Evolutionary conservation across 768 basidiomycete species (phyloP), one percentile per base, ranked within the genome.

Genomic region (Termitomyces sp.): DNA sequence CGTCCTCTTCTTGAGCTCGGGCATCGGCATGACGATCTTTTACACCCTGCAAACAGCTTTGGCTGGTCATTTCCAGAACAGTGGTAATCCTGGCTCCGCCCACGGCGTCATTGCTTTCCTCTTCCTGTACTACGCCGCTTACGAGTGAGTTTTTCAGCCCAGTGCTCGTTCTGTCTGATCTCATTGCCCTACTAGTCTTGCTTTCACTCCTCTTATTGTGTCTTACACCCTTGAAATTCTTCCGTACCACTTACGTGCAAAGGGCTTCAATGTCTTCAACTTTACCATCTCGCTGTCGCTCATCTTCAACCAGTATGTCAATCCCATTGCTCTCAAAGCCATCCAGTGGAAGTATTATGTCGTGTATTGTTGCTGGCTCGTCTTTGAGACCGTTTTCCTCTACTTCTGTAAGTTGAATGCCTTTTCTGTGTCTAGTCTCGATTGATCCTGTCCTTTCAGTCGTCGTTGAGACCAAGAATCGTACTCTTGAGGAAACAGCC

Each of bases 151-250:
- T 16, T 32, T n/a, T 14, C 53, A 44, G 26, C n/a, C 20, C 12
- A 26, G 24, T 42, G 44, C 28, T 35, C 6, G 16, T 18, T 49
- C 32, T 13, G 10, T n/a, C 26, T 16, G 33, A 36, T 26, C 57
- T 47, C 54, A 64, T 40, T 45, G 14, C 20, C 30, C 50, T n/a
- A 38, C 28, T 54, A 83, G 81, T 66, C 66, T 94, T 45, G 90
- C 90, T 14, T 93, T 92, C 77, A 86, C 88, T 4, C 92, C 93
- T 9, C 86, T 94, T 59, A 87, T 92, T 63, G 86, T 93, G 56
- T 83, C 87, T 0, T 94, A 94, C 75, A 90, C 91, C 45, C 80
- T 94, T 61, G 94, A 96, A 72, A 94, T 95, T 72, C 75, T 94
- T 54, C 92, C 92, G 6, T 93, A 80, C 75, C 73, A 76, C 32